Conservation (phyloP, 306 rosid species). For the Cucumis cinereus region DNA sequence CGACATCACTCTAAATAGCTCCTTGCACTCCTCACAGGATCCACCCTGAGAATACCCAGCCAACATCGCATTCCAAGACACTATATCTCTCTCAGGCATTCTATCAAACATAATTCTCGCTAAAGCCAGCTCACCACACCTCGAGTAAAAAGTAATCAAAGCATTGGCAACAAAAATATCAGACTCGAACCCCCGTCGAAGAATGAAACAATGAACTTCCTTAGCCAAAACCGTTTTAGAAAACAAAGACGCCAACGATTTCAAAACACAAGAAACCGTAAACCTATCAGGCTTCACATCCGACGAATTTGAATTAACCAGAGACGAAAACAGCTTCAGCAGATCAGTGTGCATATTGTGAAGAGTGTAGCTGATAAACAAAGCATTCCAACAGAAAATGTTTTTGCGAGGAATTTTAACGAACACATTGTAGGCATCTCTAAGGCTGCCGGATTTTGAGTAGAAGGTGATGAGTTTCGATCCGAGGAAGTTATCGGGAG, state of each 20-base stretch:
- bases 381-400: slow-evolving; percentile 68
- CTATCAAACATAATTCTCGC: slow-evolving; percentile 53
- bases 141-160: slow-evolving; percentile 47
- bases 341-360: slow-evolving; percentile 30
- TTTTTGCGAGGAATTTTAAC: slow-evolving; percentile 38
- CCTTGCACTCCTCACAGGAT: slow-evolving; percentile 50
- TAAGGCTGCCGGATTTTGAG: slow-evolving; percentile 26
- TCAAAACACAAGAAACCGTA: slow-evolving; percentile 44
- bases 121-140: slow-evolving; percentile 35
- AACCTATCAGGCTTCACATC: slow-evolving; percentile 35
- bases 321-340: slow-evolving; percentile 37
- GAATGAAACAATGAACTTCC: slow-evolving; percentile 46
- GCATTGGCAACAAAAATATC: slow-evolving; percentile 58
- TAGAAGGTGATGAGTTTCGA: slow-evolving; percentile 54
- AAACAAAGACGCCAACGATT: slow-evolving; percentile 35
- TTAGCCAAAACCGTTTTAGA: slow-evolving; percentile 14
- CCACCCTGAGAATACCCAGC: slow-evolving; percentile 72
- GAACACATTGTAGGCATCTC: slow-evolving; percentile 54
- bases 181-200: slow-evolving; percentile 31
- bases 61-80: slow-evolving; percentile 87
- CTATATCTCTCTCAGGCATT: slow-evolving; percentile 42
- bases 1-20: slow-evolving; percentile 42
- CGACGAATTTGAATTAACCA: slow-evolving; percentile 10
- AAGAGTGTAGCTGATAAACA: slow-evolving; percentile 53
- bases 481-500: slow-evolving; percentile 72